Evolutionary conservation across 2,329 filamentous ascomycete species (phyloP).

Genomic region (Aphanoascus verrucosus): DNA sequence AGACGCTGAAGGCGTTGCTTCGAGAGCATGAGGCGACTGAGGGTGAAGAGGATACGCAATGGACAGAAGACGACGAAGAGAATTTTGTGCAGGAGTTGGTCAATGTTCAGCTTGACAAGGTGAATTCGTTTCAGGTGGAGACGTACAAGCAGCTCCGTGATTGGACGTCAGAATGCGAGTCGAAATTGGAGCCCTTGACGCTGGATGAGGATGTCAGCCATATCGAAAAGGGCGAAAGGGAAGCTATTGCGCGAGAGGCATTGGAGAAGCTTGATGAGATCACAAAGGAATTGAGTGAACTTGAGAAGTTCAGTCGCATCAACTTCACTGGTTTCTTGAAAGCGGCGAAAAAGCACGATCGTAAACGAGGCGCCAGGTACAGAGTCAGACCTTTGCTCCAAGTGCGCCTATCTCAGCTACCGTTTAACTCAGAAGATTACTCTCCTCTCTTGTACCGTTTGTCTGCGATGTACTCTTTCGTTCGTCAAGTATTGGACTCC

Average conservation of each 20-base stretch:
- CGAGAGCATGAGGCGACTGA: constrained; percentile 57
- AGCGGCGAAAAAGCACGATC: constrained; percentile 97
- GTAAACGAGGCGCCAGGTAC: constrained; percentile 76
- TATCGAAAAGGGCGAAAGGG: constrained; percentile 31
- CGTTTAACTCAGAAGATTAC: constrained; percentile 94
- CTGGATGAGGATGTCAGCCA: constrained; percentile 28
- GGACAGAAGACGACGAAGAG: constrained; percentile 92
- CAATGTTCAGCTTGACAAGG: constrained; percentile 90
- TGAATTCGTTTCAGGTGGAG: constrained; percentile 75
- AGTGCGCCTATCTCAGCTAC: constrained; percentile 73
- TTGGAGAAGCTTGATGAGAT: constrained; percentile 61
- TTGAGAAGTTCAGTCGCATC: constrained; percentile 89
- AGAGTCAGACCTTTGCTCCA: constrained; percentile 85
- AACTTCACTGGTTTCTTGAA: constrained; percentile 98
- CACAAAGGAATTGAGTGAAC: constrained; percentile 78
- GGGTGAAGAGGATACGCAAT: constrained; percentile 47
- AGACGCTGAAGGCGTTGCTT: constrained; percentile 79
- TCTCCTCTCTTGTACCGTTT: constrained; percentile 77
- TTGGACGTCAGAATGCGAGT: constrained; percentile 60
- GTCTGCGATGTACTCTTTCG: constrained; percentile 91
- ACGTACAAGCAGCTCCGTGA: constrained; percentile 75
- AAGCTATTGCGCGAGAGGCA: constrained; percentile 54
- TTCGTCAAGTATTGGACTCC: constrained; percentile 60
- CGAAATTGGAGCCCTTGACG: constrained; percentile 51
- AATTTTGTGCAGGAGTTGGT: constrained; percentile 90